A percentile compares a stretch with the other conserved stretches of the same genome.
Conservation (phyloP, 1,139 yeast genomes). For the Saccharomyces hybrid region DNA sequence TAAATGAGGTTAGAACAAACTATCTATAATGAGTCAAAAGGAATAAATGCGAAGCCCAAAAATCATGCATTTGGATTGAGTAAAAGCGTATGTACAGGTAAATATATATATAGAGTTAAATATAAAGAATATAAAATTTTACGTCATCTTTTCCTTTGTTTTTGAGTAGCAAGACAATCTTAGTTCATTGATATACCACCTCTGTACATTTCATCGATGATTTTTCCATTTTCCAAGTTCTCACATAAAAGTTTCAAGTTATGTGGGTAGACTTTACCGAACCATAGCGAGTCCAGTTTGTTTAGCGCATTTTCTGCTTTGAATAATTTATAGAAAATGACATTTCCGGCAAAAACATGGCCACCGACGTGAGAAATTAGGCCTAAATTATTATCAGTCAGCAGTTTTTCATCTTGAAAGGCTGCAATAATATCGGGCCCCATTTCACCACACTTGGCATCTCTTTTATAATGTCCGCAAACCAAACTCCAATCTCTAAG, state of each 20-base stretch:
- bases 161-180: background rate
- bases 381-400: slow-evolving; percentile 10
- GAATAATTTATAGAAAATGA: slow-evolving; percentile 15
- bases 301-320: slow-evolving; percentile 1
- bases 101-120: background rate
- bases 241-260: slow-evolving; percentile 9
- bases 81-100: background rate
- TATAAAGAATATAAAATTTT: background rate
- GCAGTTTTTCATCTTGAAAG: slow-evolving; percentile 3
- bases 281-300: slow-evolving; percentile 20
- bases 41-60: background rate
- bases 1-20: slow-evolving; percentile 26
- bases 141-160: background rate
- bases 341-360: slow-evolving; percentile 27
- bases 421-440: slow-evolving; percentile 14
- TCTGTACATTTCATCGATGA: slow-evolving; percentile 17
- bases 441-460: slow-evolving; percentile 22
- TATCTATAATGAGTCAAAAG: slow-evolving; percentile 12
- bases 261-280: slow-evolving; percentile 20
- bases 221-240: slow-evolving; percentile 9
- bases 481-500: slow-evolving; percentile 16
- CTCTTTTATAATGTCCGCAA: slow-evolving; percentile 26
- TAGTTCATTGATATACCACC: slow-evolving; percentile 16
- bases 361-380: slow-evolving; percentile 27
- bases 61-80: background rate